These are phyloP conservation scores for Jimgerdemannia flammicorona DNA, from an alignment of 192 early-diverging fungal species.

Conservation along the genomic window DNA sequence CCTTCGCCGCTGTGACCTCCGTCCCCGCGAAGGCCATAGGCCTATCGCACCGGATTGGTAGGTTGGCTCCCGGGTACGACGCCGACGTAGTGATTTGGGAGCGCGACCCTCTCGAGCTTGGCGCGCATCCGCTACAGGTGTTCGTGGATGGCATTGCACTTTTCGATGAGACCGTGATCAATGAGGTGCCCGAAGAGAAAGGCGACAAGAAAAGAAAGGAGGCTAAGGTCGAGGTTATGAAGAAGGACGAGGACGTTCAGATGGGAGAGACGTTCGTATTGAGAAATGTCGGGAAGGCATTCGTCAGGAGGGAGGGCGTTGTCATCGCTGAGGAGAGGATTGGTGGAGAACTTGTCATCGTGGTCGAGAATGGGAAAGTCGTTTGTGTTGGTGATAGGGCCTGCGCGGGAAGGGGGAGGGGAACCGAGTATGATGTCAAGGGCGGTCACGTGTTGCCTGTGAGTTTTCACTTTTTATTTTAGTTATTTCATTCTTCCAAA, in stretches of 20 bases:
- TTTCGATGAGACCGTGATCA: conserved; percentile 32
- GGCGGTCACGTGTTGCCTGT: conserved; percentile 59
- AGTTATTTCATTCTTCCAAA: neutral
- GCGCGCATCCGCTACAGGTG: conserved; percentile 71
- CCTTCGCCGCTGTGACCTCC: conserved; percentile 64
- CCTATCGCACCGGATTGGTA: conserved; percentile 62
- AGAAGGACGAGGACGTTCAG: conserved; percentile 23
- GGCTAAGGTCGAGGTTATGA: conserved; percentile 3
- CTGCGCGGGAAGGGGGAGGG: neutral
- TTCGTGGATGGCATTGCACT: conserved; percentile 68
- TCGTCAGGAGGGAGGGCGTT: neutral
- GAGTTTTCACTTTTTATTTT: conserved; percentile 16
- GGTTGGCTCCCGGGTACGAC: conserved; percentile 63
- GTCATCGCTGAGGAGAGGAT: conserved; percentile 23
- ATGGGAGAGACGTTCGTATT: conserved; percentile 36
- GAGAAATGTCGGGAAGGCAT: conserved; percentile 40
- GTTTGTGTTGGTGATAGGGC: conserved; percentile 35
- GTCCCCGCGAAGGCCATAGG: conserved; percentile 69
- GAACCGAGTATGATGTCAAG: conserved; percentile 40
- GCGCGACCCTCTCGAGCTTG: conserved; percentile 60
- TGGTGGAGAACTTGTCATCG: conserved; percentile 34
- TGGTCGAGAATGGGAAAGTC: conserved; percentile 54
- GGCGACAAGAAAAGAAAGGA: conserved; percentile 24
- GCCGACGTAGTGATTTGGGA: conserved; percentile 83
- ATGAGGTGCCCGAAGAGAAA: conserved; percentile 19